Base-by-base conservation (phyloP, 129 eudicot species). In the Deinandra increscens region DNA sequence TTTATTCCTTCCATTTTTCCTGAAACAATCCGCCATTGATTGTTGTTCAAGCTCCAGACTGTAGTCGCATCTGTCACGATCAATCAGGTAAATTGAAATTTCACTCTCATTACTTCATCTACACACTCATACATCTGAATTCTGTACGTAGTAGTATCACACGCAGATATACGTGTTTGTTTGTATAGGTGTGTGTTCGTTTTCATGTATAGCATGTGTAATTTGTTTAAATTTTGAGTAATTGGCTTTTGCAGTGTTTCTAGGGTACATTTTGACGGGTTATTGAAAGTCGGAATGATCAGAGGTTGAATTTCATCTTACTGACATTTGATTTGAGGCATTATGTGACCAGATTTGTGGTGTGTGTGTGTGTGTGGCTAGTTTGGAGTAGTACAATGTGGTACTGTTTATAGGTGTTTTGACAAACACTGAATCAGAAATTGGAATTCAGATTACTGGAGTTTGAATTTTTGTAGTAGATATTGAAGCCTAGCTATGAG, bases 11-110 rank as follows among this genome's bases (percentile, higher is more conserved):
- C 70, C 55, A 41, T 74, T 42, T 61, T 53, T 26, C 46, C 6
- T 59, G 50, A 49, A 75, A 68, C 13, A 61, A 15, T 70, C 84
- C 74, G 78, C 84, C 68, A 70, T 75, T 48, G 71, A 38, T 53
- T 80, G 61, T 60, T 75, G 59, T 38, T 67, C 56, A 43, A 64
- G 38, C 70, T 78, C 37, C 73, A 48, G 65, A 53, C 22, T 55
- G 33, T 42, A 22, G 71, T 54, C 51, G 68, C 61, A 12, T 56
- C 66, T 38, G 58, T 64, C 70, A n/a, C 71, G 37, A 70, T 53
- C 78, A 76, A 64, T 64, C 44, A 71, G 75, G 68, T 44, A 36
- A 36, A 36, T 6, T 4, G 6, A 46, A 22, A 75, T 33, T 51
- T 48, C 42, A 59, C 68, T 44, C 73, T 37, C 39, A n/a, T 46